These are phyloP conservation scores for Geosmithia putterillii DNA, from an alignment of 2,329 filamentous ascomycete species.

Conservation along the genomic window DNA sequence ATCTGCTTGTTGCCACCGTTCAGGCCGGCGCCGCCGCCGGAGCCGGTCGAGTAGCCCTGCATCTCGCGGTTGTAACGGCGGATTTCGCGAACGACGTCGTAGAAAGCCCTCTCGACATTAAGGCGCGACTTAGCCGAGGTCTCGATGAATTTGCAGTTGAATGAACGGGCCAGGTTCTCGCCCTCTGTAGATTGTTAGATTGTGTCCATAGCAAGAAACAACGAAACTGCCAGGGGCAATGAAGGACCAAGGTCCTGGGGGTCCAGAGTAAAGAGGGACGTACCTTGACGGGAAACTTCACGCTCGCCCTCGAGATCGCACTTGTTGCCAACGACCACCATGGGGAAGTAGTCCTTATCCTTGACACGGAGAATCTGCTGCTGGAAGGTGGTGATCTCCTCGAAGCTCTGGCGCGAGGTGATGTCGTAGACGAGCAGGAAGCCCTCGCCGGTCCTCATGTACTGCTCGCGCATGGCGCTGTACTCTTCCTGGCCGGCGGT, in stretches of 20 bases:
- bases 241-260: background rate
- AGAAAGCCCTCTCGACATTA: slow-evolving; percentile 98
- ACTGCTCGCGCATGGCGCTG: slow-evolving; percentile 98
- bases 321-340: slow-evolving; percentile 98
- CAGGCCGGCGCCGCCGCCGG: slow-evolving; percentile 49
- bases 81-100: slow-evolving; percentile 96
- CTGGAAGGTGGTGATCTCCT: slow-evolving; percentile 97
- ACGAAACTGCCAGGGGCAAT: background rate
- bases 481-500: slow-evolving; percentile 98
- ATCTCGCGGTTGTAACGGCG: slow-evolving; percentile 97
- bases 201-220: background rate
- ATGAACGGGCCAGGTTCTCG: slow-evolving; percentile 70
- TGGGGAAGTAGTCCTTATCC: slow-evolving; percentile 99
- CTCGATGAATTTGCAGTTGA: slow-evolving; percentile 98
- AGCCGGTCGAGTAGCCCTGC: slow-evolving; percentile 69
- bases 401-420: slow-evolving; percentile 91
- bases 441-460: slow-evolving; percentile 97
- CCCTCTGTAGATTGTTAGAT: slow-evolving; percentile 54
- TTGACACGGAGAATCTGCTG: slow-evolving; percentile 98
- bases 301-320: slow-evolving; percentile 93
- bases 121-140: slow-evolving; percentile 96
- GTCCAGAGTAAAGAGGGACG: no score
- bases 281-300: slow-evolving; percentile 86
- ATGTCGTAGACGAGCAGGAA: slow-evolving; percentile 98
- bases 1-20: slow-evolving; percentile 59